Base-by-base conservation (phyloP, 768 basidiomycete species). In the Phylloporus sp. region DNA sequence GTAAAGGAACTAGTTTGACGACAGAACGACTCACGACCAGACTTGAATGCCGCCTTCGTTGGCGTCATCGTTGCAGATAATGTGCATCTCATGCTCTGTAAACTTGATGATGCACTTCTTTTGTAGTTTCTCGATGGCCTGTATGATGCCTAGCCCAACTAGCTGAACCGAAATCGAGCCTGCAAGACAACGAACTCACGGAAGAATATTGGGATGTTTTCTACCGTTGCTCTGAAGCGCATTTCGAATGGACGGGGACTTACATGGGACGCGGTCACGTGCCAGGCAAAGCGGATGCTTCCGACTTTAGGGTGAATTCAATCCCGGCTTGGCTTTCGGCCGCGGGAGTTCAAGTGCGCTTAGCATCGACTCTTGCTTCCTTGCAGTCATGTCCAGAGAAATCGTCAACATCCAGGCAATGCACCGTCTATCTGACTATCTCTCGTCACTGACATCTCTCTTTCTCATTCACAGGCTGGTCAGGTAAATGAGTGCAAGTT, bases 21-120 rank as follows among this genome's bases (percentile, higher is more conserved):
- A 69, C 71, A 72, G 26, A 27, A 29, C 2, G 17, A 68, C 80
- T 44, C 45, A 81, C 80, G 78, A 78, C 91, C 91, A 93, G 42
- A 93, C 88, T 63, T 93, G 90, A 5, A 90, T 81, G 4, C 88
- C 88, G 1, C 86, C 88, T 56, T 90, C 87, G 55, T 82, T 84
- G 31, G 79, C 77, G 44, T 90, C 86, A 40, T 73, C 78, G 48
- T 85, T 84, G 71, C 91, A 93, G 44, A 94, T 91, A 48, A 93
- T 80, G 50, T 83, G 82, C 73, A 92, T 82, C 29, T 78, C 79
- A 13, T 71, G 72, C 57, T 85, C 81, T 0, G 80, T 81, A 58
- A 91, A 87, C 64, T 82, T 83, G 61, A 93, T 80, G 46, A 89
- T 81, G 55, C 86, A 90, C 72, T 74, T 82, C 66, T 89, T 90